Evolutionary conservation across 2,329 filamentous ascomycete species (phyloP).

Genomic region (Pestalotiopsis sp.): DNA sequence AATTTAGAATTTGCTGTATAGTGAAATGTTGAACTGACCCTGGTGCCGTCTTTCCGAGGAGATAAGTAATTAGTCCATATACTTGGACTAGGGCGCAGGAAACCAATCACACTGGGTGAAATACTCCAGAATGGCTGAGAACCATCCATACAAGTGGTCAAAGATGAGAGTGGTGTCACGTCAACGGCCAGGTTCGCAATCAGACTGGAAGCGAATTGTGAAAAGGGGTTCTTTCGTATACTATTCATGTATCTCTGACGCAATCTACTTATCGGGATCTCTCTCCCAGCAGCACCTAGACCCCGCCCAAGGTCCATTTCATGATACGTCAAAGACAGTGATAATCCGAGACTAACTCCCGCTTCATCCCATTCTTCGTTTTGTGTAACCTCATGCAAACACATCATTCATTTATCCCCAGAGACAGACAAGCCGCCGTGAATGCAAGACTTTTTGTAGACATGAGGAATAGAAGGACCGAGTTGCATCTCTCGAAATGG

Average conservation of each 20-base stretch:
- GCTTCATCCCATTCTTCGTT: background rate
- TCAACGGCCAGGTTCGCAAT: no score
- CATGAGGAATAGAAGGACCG: background rate
- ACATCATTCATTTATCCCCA: background rate
- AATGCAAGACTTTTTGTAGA: background rate
- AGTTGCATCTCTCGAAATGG: background rate
- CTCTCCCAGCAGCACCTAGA: background rate
- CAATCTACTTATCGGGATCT: background rate
- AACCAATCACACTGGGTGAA: no score
- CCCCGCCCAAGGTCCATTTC: background rate
- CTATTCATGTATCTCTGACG: no score
- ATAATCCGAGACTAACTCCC: background rate
- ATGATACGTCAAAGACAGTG: background rate
- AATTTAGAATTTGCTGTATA: background rate
- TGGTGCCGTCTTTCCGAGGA: no score
- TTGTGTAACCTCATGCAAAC: background rate
- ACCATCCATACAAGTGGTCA: no score
- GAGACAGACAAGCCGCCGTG: background rate
- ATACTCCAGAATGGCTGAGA: no score
- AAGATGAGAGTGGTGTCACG: no score
- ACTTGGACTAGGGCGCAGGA: no score
- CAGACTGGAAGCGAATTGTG: no score
- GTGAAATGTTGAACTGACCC: no score
- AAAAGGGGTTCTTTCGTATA: no score
- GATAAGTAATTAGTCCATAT: no score